Percentiles rank a stretch among this genome's conserved stretches.
These are phyloP conservation scores for Escovopsis sp. DNA, from an alignment of 2,329 filamentous ascomycete genomes.

Conservation along the genomic window DNA sequence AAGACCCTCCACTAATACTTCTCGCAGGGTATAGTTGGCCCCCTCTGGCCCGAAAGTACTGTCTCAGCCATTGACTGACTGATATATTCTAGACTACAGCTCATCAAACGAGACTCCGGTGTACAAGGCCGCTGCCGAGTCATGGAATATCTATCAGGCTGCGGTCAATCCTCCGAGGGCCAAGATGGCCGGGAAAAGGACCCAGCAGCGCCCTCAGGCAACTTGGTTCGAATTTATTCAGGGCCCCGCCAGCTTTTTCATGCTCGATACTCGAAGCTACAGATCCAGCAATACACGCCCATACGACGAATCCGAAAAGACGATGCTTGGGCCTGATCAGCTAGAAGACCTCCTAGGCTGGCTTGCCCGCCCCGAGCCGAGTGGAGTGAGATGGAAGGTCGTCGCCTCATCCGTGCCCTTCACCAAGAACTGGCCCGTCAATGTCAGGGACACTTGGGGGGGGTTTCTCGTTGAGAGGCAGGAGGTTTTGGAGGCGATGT, in stretches of 20 bases:
- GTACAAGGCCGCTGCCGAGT: slow-evolving; percentile 65
- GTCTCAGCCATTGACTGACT: neutral
- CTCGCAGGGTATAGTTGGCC: neutral
- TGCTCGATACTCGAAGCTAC: slow-evolving; percentile 83
- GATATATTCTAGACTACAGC: slow-evolving; percentile 76
- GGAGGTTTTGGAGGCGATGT: slow-evolving; percentile 76
- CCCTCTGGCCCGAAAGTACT: neutral
- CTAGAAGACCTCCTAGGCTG: slow-evolving; percentile 66
- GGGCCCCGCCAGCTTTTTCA: slow-evolving; percentile 85
- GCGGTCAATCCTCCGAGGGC: slow-evolving; percentile 66
- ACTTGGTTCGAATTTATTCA: slow-evolving; percentile 86
- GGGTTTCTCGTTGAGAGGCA: slow-evolving; percentile 74
- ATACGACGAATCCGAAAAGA: slow-evolving; percentile 51
- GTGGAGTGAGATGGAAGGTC: slow-evolving; percentile 84
- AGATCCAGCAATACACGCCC: slow-evolving; percentile 53
- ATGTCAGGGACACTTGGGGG: slow-evolving; percentile 83
- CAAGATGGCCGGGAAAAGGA: slow-evolving; percentile 29
- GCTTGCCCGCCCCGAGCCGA: slow-evolving; percentile 55
- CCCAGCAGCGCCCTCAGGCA: slow-evolving; percentile 31
- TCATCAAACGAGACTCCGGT: slow-evolving; percentile 65
- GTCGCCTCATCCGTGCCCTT: slow-evolving; percentile 84
- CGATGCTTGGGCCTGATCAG: slow-evolving; percentile 74
- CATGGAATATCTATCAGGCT: slow-evolving; percentile 77
- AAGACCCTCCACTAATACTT: neutral
- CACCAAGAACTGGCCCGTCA: slow-evolving; percentile 93